These are phyloP conservation scores for Malassezia slooffiae DNA, from an alignment of 1,284 basidiomycete species.

Conservation along the genomic window DNA sequence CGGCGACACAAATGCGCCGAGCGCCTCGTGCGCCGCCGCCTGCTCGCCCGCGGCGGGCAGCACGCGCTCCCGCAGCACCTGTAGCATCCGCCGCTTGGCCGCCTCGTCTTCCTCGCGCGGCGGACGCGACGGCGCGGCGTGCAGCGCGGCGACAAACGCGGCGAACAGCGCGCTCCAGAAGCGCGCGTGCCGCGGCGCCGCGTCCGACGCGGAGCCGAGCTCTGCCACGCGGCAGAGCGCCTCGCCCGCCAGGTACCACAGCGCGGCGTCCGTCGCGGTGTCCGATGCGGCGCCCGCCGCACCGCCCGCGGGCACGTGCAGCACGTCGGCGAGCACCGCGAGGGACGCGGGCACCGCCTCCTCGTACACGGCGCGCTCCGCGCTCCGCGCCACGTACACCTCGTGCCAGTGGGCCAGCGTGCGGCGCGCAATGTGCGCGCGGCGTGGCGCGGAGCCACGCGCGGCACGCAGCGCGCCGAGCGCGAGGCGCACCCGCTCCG, in stretches of 20 bases:
- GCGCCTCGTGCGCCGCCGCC: slow-evolving; percentile 62
- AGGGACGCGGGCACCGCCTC: slow-evolving; percentile 1
- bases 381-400: not conserved
- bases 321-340: too few species aligned
- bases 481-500: not conserved
- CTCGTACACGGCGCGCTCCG: not conserved
- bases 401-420: slow-evolving; percentile 4
- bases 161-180: slow-evolving; percentile 2
- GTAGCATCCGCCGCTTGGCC: slow-evolving; percentile 49
- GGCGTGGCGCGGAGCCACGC: not conserved
- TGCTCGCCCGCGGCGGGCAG: slow-evolving; percentile 62
- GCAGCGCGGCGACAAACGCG: not conserved
- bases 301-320: too few species aligned
- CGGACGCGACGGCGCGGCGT: not conserved
- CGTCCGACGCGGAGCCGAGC: not conserved
- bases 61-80: slow-evolving; percentile 60
- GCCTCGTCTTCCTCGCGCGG: slow-evolving; percentile 1
- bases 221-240: not conserved
- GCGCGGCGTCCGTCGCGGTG: not conserved
- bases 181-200: too few species aligned
- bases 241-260: not conserved
- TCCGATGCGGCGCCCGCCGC: not conserved
- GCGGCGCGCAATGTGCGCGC: not conserved
- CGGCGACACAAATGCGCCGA: slow-evolving; percentile 60
- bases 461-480: not conserved